Conservation (phyloP, 805 yeast genomes). For the Kuraishia borneana region DNA sequence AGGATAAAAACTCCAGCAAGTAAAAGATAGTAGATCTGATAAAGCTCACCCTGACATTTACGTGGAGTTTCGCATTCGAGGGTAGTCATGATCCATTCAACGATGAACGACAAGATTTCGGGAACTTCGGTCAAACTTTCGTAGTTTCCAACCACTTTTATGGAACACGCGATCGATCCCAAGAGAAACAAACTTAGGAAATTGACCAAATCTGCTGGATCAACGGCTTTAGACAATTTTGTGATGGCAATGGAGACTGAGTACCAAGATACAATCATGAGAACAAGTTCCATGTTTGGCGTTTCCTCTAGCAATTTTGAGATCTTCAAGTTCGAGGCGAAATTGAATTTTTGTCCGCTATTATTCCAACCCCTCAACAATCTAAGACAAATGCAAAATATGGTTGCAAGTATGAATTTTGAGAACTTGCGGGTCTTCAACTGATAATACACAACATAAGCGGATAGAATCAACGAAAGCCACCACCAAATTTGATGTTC, state of each 20-base stretch:
- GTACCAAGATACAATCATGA: slow-evolving; percentile 30
- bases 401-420: slow-evolving; percentile 8
- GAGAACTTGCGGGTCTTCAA: slow-evolving; percentile 1
- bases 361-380: slow-evolving; percentile 75
- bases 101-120: slow-evolving; percentile 5
- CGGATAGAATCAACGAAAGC: slow-evolving; percentile 29
- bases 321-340: slow-evolving; percentile 36
- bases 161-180: slow-evolving; percentile 15
- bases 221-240: not conserved
- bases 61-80: slow-evolving; percentile 18
- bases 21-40: slow-evolving; percentile 19
- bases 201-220: slow-evolving; percentile 3
- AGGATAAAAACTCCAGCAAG: slow-evolving; percentile 1
- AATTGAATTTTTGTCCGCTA: slow-evolving; percentile 72
- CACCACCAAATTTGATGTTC: slow-evolving; percentile 98
- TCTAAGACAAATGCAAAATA: slow-evolving; percentile 31
- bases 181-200: slow-evolving; percentile 37
- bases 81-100: slow-evolving; percentile 18
- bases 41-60: slow-evolving; percentile 20
- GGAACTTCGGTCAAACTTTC: not conserved
- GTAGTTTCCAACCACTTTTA: slow-evolving; percentile 9
- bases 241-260: slow-evolving; percentile 1
- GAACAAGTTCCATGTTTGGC: slow-evolving; percentile 31
- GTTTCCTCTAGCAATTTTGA: slow-evolving; percentile 27
- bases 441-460: slow-evolving; percentile 8